Evolutionary conservation across 331 rosid species (phyloP), one percentile per base, ranked within the genome.

Genomic region (Malus hybrid): DNA sequence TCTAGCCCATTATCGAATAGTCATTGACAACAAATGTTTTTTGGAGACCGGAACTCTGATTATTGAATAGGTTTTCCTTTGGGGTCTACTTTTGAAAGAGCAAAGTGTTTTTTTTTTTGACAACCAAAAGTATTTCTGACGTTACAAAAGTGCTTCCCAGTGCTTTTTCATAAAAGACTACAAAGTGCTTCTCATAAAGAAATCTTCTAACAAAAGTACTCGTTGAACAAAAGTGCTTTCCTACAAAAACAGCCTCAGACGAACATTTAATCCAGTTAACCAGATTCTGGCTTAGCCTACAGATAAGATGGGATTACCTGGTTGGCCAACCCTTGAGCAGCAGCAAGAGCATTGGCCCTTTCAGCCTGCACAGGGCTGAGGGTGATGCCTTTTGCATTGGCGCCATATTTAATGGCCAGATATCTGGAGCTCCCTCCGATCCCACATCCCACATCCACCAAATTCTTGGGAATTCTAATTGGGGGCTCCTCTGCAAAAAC

Each of bases 391-490:
- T 74, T 28, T 61, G 82, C 84, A 61, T 36, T 84, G 22, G 95
- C 93, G 28, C 90, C 96, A 50, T 77, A 91, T 65, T 86, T 88
- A 50, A 60, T 66, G 20, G 97, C 90, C 46, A 94, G 10, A 76
- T 91, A 92, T 71, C 97, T 82, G 2, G 98, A 91, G 64, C 98
- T 94, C 5, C 98, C 97, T 7, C 98, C 98, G 50, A 94, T 94
- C 76, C 98, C 98, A 79, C 98, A 94, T 42, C 98, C 98, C 27
- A 94, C 97, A 50, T 94, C 98, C 29, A 94, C 90, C 54, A 87
- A 76, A 18, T 74, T 81, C 86, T 79, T 70, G 5, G 79, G 81
- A 24, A 66, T 5, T 18, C 63, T 52, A 2, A 32, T 42, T 74
- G 42, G 60, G 16, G 12, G 34, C 10, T 81, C 85, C 73, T 80